A percentile compares a stretch with the other conserved stretches of the same genome.
These are phyloP conservation scores for Penicillium brevicompactum DNA, from an alignment of 2,329 filamentous ascomycete genomes.

Conservation along the genomic window DNA sequence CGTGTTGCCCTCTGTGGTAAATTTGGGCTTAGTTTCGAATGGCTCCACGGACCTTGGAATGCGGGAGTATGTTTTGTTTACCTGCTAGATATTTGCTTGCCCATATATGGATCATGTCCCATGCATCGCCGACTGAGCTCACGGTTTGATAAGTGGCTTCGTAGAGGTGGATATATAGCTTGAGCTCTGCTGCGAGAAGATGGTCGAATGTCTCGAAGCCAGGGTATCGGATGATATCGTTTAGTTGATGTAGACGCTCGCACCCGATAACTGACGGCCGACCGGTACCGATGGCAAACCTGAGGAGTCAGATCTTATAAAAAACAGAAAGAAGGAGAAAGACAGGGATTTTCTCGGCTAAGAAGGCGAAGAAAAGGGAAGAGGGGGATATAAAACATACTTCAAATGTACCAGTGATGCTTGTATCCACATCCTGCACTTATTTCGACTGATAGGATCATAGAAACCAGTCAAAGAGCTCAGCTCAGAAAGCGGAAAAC, in stretches of 20 bases:
- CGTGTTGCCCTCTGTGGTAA: neutral
- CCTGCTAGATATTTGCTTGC: slow-evolving; percentile 3
- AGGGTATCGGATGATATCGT: slow-evolving; percentile 6
- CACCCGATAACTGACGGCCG: slow-evolving; percentile 8
- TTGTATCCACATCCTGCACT: slow-evolving; percentile 13
- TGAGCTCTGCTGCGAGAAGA: slow-evolving; percentile 9
- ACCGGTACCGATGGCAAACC: slow-evolving; percentile 10
- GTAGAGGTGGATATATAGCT: slow-evolving; percentile 9
- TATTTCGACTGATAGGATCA: slow-evolving; percentile 4
- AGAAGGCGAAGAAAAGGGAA: neutral
- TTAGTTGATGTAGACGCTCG: slow-evolving; percentile 6
- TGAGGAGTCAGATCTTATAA: neutral
- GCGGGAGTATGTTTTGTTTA: neutral
- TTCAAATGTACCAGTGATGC: slow-evolving; percentile 10
- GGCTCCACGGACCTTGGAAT: neutral
- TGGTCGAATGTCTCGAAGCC: slow-evolving; percentile 7
- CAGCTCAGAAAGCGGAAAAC: slow-evolving; percentile 6
- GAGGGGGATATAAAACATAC: neutral
- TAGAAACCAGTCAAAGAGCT: neutral
- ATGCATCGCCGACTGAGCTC: slow-evolving; percentile 1
- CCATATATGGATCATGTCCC: slow-evolving; percentile 8
- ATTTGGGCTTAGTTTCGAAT: neutral
- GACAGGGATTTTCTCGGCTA: too few relatives aligned
- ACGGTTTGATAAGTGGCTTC: slow-evolving; percentile 3
- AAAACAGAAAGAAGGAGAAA: too few relatives aligned